Base-by-base conservation (phyloP, 1,284 basidiomycete genomes). In the Phellopilus nigrolimitatus region DNA sequence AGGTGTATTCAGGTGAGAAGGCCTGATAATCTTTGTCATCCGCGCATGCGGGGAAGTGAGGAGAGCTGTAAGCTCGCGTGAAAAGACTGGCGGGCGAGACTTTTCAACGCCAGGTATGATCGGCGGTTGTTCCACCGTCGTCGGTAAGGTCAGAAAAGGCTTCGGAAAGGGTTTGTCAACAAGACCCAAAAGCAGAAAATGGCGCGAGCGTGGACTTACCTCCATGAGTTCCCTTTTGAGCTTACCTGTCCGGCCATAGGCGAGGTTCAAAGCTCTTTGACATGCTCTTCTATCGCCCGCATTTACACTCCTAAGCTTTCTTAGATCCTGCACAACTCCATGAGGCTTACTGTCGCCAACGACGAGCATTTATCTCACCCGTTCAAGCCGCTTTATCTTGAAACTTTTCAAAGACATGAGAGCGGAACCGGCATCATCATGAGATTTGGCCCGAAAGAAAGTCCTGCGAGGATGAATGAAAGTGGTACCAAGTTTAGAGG, bases 171-270 rank as follows among this genome's bases (percentile, higher is more conserved):
- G 52, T 38, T n/a, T 21, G 8, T 52, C 28, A 15, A 42, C 45
- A 49, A 22, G 21, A 42, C 33, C 25, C 33, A n/a, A 47, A 31
- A 27, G 34, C 17, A 42, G n/a, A 38, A 37, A 22, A 25, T 51
- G 39, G 47, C n/a, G 30, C 49, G 34, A 21, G 47, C 25, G 17
- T n/a, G 28, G 43, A 59, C 67, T 55, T 54, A 83, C 84, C 67
- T 80, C 63, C 62, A 88, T 67, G 25, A 88, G 66, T 58, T 88
- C 83, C 69, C 78, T 75, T 58, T 72, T 76, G 17, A 90, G 65
- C 61, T 78, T 84, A 10, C 89, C 90, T 55, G 75, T 78, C 51
- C 85, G 72, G 15, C 86, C 90, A 64, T 89, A 91, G n/a, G 88
- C 88, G n/a, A 80, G 61, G 57, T 83, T 76, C 17, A 91, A 69